A percentile compares a stretch with the other conserved stretches of the same genome.
Conservation (phyloP, 208 protist genomes). For the Crithidia brevicula region DNA sequence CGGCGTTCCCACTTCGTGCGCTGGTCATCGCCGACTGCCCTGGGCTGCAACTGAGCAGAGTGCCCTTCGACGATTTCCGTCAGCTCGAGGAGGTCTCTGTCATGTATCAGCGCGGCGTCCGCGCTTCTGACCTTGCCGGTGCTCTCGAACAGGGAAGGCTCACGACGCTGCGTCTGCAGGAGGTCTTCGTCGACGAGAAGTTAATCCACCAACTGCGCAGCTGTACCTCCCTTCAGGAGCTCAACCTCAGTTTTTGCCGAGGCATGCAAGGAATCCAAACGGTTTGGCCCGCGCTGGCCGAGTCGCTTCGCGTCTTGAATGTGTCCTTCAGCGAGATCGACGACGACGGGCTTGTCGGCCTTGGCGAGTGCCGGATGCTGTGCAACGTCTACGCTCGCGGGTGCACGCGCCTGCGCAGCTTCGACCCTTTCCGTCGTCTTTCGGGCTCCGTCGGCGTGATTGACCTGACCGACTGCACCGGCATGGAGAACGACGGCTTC, state of each 20-base stretch:
- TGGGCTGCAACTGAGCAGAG: constrained; percentile 17
- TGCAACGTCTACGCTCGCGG: constrained; percentile 36
- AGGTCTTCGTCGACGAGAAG: constrained; percentile 33
- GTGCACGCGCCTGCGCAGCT: constrained; percentile 31
- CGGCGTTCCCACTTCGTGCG: constrained; percentile 24
- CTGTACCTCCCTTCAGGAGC: constrained; percentile 23
- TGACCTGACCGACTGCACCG: constrained; percentile 43
- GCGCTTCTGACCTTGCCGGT: constrained; percentile 18
- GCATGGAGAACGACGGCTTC: constrained; percentile 32
- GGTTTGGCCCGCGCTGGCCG: constrained; percentile 23
- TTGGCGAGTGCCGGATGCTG: constrained; percentile 17
- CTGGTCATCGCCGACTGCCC: constrained; percentile 38
- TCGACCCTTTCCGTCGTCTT: constrained; percentile 33
- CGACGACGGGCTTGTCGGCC: constrained; percentile 14
- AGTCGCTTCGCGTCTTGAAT: constrained; percentile 28
- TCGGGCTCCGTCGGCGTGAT: constrained; percentile 38
- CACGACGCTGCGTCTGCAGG: constrained; percentile 31
- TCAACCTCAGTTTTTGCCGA: constrained; percentile 41
- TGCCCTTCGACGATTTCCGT: constrained; percentile 29
- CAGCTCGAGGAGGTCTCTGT: constrained; percentile 37
- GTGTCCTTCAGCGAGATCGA: constrained; percentile 37
- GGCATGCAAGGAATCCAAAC: constrained; percentile 29
- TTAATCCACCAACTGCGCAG: constrained; percentile 18
- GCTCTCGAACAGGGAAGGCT: constrained; percentile 20
- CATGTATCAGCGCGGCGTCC: constrained; percentile 36